A percentile compares a stretch with the other conserved stretches of the same genome.
These are phyloP conservation scores for Mariannaea sp. DNA, from an alignment of 2,329 filamentous ascomycete genomes.

Conservation along the genomic window DNA sequence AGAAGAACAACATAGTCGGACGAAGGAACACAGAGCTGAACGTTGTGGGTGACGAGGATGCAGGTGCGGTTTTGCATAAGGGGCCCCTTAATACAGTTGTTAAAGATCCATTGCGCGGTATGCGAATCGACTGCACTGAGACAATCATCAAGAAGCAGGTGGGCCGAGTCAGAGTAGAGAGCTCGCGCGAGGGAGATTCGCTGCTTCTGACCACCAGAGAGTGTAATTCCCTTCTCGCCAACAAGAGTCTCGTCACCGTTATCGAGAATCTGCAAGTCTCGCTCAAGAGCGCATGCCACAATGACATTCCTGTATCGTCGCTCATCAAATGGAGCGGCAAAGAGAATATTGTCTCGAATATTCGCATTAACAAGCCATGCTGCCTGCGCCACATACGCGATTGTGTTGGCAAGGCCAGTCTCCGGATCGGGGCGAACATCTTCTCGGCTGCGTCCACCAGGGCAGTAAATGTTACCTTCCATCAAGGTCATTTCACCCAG, in stretches of 20 bases:
- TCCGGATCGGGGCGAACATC: slow-evolving; percentile 81
- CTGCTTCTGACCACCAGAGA: slow-evolving; percentile 97
- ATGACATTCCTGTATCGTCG: slow-evolving; percentile 87
- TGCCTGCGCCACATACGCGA: slow-evolving; percentile 95
- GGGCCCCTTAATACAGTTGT: slow-evolving; percentile 85
- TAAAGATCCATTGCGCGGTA: slow-evolving; percentile 97
- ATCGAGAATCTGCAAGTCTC: slow-evolving; percentile 90
- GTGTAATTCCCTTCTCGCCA: slow-evolving; percentile 94
- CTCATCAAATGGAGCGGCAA: slow-evolving; percentile 79
- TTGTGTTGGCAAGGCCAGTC: slow-evolving; percentile 85
- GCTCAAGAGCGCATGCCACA: slow-evolving; percentile 86
- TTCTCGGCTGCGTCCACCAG: slow-evolving; percentile 83
- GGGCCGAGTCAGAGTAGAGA: slow-evolving; percentile 92
- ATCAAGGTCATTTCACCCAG: slow-evolving; percentile 94
- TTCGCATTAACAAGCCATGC: slow-evolving; percentile 96
- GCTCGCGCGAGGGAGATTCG: slow-evolving; percentile 95
- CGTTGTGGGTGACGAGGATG: slow-evolving; percentile 94
- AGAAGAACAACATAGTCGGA: slow-evolving; percentile 83
- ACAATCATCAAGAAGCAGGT: slow-evolving; percentile 91
- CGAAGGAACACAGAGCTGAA: slow-evolving; percentile 81
- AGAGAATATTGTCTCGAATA: slow-evolving; percentile 95
- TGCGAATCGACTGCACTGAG: slow-evolving; percentile 96
- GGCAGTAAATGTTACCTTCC: slow-evolving; percentile 80
- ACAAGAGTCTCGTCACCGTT: slow-evolving; percentile 91
- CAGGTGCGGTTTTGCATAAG: slow-evolving; percentile 90